These are phyloP conservation scores for Colletotrichum sp. DNA, from an alignment of 2,329 filamentous ascomycete species.

Conservation along the genomic window DNA sequence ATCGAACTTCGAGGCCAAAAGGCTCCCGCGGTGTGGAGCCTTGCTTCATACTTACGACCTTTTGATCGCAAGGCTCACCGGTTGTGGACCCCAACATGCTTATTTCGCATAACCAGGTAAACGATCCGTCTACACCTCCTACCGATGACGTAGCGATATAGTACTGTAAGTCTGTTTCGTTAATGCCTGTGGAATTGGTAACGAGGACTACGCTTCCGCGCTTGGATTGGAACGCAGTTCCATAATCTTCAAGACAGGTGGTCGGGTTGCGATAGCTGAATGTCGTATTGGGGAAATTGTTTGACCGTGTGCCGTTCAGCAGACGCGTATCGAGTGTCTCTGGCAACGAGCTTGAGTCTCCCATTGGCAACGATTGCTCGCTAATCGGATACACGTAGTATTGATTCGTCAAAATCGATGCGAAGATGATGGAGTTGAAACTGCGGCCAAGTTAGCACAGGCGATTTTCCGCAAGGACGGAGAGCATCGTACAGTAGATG, in stretches of 20 bases:
- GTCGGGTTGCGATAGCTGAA: fast-evolving
- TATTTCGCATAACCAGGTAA: fast-evolving
- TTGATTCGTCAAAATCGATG: background rate
- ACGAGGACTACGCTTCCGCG: background rate
- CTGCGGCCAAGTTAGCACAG: fast-evolving
- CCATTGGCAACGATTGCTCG: background rate
- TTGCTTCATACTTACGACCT: fast-evolving
- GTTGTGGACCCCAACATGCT: too few species aligned
- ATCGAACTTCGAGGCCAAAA: background rate
- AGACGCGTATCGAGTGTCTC: background rate
- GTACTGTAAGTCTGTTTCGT: too few species aligned
- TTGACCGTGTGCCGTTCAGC: fast-evolving
- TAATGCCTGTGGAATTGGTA: background rate
- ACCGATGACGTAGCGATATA: too few species aligned
- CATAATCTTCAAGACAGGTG: background rate
- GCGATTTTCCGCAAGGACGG: fast-evolving
- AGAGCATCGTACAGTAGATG: background rate
- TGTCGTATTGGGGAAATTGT: background rate
- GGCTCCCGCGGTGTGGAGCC: background rate
- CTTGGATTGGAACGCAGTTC: background rate
- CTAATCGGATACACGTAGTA: too few species aligned
- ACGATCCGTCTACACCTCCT: too few species aligned
- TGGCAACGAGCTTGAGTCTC: fast-evolving
- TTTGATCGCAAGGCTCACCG: too few species aligned
- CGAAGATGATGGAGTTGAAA: background rate